Base-by-base conservation (phyloP, 805 yeast genomes). In the Hanseniaspora lachancei region DNA sequence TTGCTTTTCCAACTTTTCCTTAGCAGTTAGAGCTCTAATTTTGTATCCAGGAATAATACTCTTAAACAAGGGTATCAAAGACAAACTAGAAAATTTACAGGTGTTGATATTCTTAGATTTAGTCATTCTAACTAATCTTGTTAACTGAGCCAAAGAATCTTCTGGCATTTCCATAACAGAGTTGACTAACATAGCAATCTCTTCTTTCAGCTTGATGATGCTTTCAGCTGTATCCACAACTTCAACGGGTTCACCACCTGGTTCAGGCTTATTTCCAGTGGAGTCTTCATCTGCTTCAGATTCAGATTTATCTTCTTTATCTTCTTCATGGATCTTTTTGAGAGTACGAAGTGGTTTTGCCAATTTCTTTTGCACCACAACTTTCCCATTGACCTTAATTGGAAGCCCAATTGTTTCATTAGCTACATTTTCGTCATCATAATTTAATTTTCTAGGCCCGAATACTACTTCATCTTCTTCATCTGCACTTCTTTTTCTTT, bases 141-240 rank as follows among this genome's bases (percentile, higher is more conserved):
- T 75, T 13, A 89, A 71, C 32, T 80, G 72, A 15, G 77, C 65
- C 8, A 84, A 74, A 63, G 89, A 78, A 63, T 87, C 95, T 67
- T 93, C 97, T 7, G 97, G 96, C 57, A 87, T 86, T 65, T 89
- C 95, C 62, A 80, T 80, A 38, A 91, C 70, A 43, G 77, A 77
- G 41, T 86, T 85, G 0, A 95, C 96, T 49, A 83, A 68, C 20
- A 77, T 80, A 0, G 97, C 96, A 43, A 93, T 78, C 55, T 85
- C 86, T 69, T 89, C 97, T 63, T 89, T 86, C 43, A 85, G 72
- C 57, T 78, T 76, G 7, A 75, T 61, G 27, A 86, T 71, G 55
- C 73, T 74, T 65, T 84, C 84, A 57, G 71, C 75, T 0, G 78
- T 72, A 58, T 80, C 79, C 24, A 68, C 69, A 52, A 74, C 76